Conservation (phyloP, 441 rosid genomes). For the Populus hybrid region DNA sequence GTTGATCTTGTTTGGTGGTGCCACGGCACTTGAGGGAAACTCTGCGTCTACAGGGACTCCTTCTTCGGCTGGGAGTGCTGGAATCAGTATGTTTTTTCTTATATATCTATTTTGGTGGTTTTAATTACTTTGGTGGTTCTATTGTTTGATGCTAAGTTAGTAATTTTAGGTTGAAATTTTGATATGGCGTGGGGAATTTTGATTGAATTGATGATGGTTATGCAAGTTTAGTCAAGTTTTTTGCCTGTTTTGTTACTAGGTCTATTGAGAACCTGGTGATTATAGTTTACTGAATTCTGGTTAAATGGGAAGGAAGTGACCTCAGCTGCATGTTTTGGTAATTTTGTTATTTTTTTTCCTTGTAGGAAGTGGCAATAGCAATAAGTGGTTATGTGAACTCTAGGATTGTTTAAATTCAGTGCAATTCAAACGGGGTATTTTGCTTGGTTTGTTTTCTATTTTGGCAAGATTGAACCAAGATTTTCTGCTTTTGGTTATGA, state of each 20-base stretch:
- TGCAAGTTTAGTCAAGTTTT: background rate
- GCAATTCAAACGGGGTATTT: background rate
- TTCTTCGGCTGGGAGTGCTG: constrained; percentile 93
- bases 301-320: background rate
- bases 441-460: background rate
- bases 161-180: constrained; percentile 5
- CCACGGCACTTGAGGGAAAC: constrained; percentile 96
- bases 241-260: background rate
- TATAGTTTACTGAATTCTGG: background rate
- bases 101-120: background rate
- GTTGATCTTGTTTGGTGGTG: constrained; percentile 92
- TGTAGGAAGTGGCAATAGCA: background rate
- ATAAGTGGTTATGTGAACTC: constrained; percentile 4
- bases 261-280: background rate
- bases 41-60: constrained; percentile 86
- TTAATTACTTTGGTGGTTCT: background rate
- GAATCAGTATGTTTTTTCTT: constrained; percentile 63
- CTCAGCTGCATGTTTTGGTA: background rate
- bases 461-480: background rate
- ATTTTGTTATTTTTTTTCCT: background rate
- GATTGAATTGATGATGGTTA: background rate
- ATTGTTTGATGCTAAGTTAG: background rate
- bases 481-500: background rate
- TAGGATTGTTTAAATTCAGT: constrained; percentile 4
- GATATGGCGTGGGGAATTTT: background rate